Conservation (phyloP, 2,329 filamentous ascomycete genomes). For the Talaromyces sp. region DNA sequence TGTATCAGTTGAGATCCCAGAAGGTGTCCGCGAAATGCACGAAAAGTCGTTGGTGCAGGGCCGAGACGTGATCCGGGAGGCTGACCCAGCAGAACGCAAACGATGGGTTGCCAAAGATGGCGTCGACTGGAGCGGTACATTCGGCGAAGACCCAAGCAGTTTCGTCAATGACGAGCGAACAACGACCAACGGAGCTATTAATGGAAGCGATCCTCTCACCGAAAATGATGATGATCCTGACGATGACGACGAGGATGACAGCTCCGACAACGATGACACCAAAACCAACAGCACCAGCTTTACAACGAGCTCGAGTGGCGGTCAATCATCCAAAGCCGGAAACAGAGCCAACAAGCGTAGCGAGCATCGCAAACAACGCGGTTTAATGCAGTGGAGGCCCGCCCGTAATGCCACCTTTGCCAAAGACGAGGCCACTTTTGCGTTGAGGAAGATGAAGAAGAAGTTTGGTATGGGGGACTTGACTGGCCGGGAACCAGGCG, state of each 20-base stretch:
- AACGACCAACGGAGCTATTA: slow-evolving; percentile 41
- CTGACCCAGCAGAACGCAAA: slow-evolving; percentile 58
- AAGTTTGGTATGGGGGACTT: slow-evolving; percentile 61
- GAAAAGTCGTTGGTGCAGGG: slow-evolving; percentile 73
- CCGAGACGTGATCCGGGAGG: slow-evolving; percentile 71
- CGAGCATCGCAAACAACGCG: slow-evolving; percentile 78
- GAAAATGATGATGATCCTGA: background rate
- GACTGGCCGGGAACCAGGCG: slow-evolving; percentile 75
- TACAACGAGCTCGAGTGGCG: slow-evolving; percentile 20
- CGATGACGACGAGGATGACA: background rate
- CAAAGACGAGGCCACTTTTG: slow-evolving; percentile 79
- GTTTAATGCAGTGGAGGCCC: slow-evolving; percentile 92
- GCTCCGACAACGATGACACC: background rate
- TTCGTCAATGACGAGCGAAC: slow-evolving; percentile 52
- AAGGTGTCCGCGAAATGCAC: slow-evolving; percentile 67
- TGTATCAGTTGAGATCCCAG: slow-evolving; percentile 68
- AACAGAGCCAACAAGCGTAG: slow-evolving; percentile 36
- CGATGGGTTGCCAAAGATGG: slow-evolving; percentile 76
- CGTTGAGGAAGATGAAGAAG: slow-evolving; percentile 67
- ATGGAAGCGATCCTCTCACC: background rate
- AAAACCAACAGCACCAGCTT: slow-evolving; percentile 13
- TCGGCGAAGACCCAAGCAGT: slow-evolving; percentile 67
- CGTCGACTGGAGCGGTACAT: slow-evolving; percentile 80
- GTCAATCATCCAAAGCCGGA: slow-evolving; percentile 10
- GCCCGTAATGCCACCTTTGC: slow-evolving; percentile 80